Evolutionary conservation across 306 rosid genomes (phyloP), one percentile per base, ranked within the genome.

Genomic region (Vigna radiata): DNA sequence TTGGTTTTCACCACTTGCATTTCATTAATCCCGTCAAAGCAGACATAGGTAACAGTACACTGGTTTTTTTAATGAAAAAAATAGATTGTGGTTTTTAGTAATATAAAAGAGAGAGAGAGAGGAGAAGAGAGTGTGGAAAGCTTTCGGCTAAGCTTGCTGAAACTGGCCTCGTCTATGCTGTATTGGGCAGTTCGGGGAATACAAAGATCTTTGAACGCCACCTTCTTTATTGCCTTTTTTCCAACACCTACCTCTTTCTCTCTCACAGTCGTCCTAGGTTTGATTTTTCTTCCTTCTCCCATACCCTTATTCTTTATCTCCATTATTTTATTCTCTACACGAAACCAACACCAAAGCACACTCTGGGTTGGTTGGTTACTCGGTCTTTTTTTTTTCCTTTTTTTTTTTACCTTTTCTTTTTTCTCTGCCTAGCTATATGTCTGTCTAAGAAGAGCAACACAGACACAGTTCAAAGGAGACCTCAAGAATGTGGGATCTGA

Each of bases 401-500:
- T 31, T 31, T 29, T 33, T 5, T 33, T 33, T 0, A 33, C 12
- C 27, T 8, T 55, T 48, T 48, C 16, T 18, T 16, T 16, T 16
- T 53, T 8, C 59, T n/a, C 59, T 53, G 27, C 7, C 29, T 8
- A 54, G 29, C 13, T 54, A 54, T 9, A 54, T 19, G 60, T 14
- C 10, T 18, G 9, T 7, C 29, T 19, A 9, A 54, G 15, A 53
- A 53, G 27, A 49, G 3, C 9, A 49, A 49, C 55, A 5, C 2
- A 16, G 19, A 48, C 16, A 19, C 19, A 19, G 5, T 49, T 49
- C 55, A 48, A 48, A 49, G 9, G 44, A 11, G 44, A 8, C 44
- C 10, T 50, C 48, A 84, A 88, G 84, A 92, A 95, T 95, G 99
- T 95, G 97, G 99, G 97, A 95, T 92, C 97, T 95, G 61, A 95